Evolutionary conservation across 75 land plant species (phyloP), one percentile per base, ranked within the genome.

Genomic region (Gnetum montanum): DNA sequence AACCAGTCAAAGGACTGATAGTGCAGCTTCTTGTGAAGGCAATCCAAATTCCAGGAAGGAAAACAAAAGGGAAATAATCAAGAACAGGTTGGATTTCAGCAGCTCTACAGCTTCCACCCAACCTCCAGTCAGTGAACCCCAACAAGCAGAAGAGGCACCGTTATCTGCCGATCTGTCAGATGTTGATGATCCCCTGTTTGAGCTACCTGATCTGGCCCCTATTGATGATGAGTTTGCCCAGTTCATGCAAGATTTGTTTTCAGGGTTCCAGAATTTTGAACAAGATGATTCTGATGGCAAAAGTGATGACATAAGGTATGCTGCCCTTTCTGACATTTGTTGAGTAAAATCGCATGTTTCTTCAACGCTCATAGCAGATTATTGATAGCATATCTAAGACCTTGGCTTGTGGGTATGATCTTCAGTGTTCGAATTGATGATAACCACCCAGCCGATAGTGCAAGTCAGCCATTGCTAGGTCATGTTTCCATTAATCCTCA

Each of bases 201-300:
- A 52, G 6, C 33, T 52, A 2, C 12, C 10, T 3, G 55, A 52
- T n/a, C 8, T 52, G 4, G 36, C 55, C 22, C 28, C 29, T 33
- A 20, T 52, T 18, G 55, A 52, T 52, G 19, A 34, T 20, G 55
- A 52, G 15, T 30, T 52, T 52, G 55, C 31, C 10, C 31, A 52
- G 31, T 52, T 52, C 55, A 52, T 52, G 55, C 33, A 34, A 8
- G 55, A 52, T 33, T 52, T 52, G 24, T 10, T 52, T 20, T 16
- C 22, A 2, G 55, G 33, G 8, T 33, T 52, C 22, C 34, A 16
- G 22, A 3, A 31, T 16, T 34, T 31, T 33, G 18, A 34, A 52
- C 36, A 52, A 52, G 55, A 52, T 11, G 8, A 28, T 19, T 11
- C 35, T 22, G 8, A 23, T 7, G 20, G 15, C 6, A 31, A 20